Percentiles rank a stretch among this genome's conserved stretches.
Evolutionary conservation across 257 asterid genomes (phyloP).

Genomic region (Solanum acaule): DNA sequence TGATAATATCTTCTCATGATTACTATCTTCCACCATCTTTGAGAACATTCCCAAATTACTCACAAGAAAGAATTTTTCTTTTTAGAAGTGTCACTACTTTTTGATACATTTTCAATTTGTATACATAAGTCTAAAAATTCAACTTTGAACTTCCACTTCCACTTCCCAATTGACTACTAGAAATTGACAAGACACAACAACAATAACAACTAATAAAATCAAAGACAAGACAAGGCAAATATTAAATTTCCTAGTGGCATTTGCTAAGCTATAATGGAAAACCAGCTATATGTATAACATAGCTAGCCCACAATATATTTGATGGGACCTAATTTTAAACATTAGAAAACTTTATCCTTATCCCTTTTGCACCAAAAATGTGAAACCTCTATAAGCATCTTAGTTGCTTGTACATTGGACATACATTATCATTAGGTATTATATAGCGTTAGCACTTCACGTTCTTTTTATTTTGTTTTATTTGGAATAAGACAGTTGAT

Average conservation of each 20-base stretch:
- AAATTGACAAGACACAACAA: background rate
- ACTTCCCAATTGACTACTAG: background rate
- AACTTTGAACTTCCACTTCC: background rate
- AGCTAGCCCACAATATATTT: background rate
- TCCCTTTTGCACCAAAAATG: background rate
- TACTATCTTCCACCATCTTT: background rate
- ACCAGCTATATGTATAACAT: background rate
- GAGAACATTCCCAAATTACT: background rate
- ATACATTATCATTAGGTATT: background rate
- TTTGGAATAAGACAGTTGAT: no score
- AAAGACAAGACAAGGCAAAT: background rate
- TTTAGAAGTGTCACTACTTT: background rate
- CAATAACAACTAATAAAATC: background rate
- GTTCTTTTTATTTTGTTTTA: no score
- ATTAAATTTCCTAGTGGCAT: background rate
- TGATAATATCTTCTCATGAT: background rate
- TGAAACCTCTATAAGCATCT: background rate
- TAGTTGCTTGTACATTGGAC: background rate
- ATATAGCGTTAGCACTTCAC: rapidly evolving
- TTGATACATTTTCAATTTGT: background rate
- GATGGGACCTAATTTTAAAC: background rate
- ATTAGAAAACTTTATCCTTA: background rate
- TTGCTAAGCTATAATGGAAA: background rate
- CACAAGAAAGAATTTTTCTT: background rate
- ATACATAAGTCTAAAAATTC: background rate